phyloP scores from a whole-genome alignment of 306 rosid genomes.

The Senna tora region DNA sequence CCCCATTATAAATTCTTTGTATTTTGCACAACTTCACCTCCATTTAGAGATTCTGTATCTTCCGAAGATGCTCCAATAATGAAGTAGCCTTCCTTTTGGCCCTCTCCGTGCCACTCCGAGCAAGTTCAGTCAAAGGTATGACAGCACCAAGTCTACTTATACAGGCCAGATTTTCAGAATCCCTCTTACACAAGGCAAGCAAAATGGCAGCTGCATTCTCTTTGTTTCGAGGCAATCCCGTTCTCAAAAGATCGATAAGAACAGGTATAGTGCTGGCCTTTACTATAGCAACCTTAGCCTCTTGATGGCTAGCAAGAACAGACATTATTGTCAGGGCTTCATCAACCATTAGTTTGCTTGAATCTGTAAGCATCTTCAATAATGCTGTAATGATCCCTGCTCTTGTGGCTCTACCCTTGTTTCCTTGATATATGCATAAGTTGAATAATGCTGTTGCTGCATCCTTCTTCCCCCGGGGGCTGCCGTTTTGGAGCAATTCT shows the following conservation, averaged over 20 bases:
- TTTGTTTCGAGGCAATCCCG: constrained; percentile 84
- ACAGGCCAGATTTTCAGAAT: constrained; percentile 72
- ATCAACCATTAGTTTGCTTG: constrained; percentile 77
- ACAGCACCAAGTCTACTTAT: constrained; percentile 87
- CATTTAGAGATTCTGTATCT: constrained; percentile 60
- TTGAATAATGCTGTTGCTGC: constrained; percentile 94
- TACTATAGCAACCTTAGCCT: constrained; percentile 77
- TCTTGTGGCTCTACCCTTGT: constrained; percentile 90
- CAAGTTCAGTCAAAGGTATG: constrained; percentile 81
- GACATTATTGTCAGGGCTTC: constrained; percentile 95
- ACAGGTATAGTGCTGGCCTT: constrained; percentile 91
- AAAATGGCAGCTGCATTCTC: constrained; percentile 90
- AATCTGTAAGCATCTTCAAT: constrained; percentile 83
- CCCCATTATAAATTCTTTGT: constrained; percentile 38
- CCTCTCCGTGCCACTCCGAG: constrained; percentile 82
- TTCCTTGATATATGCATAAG: constrained; percentile 94
- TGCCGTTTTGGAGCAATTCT: constrained; percentile 83
- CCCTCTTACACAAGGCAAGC: constrained; percentile 88
- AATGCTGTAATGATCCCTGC: constrained; percentile 78
- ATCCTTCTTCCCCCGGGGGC: constrained; percentile 90
- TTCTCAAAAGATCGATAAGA: constrained; percentile 81
- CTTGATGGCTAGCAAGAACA: constrained; percentile 91
- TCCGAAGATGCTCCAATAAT: constrained; percentile 82
- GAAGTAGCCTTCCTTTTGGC: constrained; percentile 92
- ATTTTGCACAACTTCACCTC: constrained; percentile 27